These are phyloP conservation scores for Persicaria tinctoria DNA, from an alignment of 148 eudicot genomes.

Conservation along the genomic window DNA sequence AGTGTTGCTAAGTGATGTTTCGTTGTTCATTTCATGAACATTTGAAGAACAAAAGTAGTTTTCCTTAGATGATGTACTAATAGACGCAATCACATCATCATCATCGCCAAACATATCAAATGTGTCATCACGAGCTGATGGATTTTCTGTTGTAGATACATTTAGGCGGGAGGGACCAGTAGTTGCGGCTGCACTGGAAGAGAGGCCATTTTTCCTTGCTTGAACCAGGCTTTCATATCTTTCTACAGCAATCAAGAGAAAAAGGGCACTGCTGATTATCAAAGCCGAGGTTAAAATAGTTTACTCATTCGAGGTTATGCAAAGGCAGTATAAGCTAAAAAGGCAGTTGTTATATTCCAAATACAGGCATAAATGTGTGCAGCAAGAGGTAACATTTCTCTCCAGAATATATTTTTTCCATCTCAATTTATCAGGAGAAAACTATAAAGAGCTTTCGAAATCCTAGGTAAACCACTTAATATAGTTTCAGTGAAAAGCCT, in stretches of 20 bases:
- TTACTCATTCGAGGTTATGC: too few relatives aligned
- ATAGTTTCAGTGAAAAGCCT: neutral
- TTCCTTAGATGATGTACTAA: slow-evolving; percentile 29
- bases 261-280: too few relatives aligned
- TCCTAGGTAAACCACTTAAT: neutral
- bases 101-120: slow-evolving; percentile 91
- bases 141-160: neutral
- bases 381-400: too few relatives aligned
- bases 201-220: too few relatives aligned
- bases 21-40: slow-evolving; percentile 21
- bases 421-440: neutral
- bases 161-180: neutral
- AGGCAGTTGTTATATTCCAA: too few relatives aligned
- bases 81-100: slow-evolving; percentile 28
- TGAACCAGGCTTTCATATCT: too few relatives aligned
- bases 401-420: neutral
- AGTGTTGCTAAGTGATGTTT: slow-evolving; percentile 19
- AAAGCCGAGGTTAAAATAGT: too few relatives aligned
- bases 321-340: too few relatives aligned
- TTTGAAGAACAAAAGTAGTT: slow-evolving; percentile 22
- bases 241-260: too few relatives aligned
- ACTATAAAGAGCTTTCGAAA: neutral
- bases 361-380: too few relatives aligned
- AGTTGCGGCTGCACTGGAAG: neutral
- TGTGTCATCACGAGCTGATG: neutral